Evolutionary conservation across 805 yeast genomes (phyloP).

Genomic region (Candida krabiensis): DNA sequence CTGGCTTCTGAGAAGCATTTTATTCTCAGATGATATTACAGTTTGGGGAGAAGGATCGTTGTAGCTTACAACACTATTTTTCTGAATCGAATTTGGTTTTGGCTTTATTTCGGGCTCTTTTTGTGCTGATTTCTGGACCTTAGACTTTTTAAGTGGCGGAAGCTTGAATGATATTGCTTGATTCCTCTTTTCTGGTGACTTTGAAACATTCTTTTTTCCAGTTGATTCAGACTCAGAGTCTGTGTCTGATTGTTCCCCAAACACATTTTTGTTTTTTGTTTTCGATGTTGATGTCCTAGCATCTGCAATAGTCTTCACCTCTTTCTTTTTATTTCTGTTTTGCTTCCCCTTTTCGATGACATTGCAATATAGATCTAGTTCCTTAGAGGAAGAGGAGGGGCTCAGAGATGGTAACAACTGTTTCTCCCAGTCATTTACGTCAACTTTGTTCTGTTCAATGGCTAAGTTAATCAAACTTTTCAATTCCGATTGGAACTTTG

Average conservation of each 20-base stretch:
- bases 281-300: slow-evolving; percentile 2
- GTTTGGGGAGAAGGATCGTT: slow-evolving; percentile 22
- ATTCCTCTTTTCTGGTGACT: neutral
- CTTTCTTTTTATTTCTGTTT: slow-evolving; percentile 7
- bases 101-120: slow-evolving; percentile 1
- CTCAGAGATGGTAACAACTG: slow-evolving; percentile 49
- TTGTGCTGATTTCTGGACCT: slow-evolving; percentile 6
- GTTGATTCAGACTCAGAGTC: slow-evolving; percentile 1
- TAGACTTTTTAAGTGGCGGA: slow-evolving; percentile 16
- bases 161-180: slow-evolving; percentile 6
- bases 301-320: slow-evolving; percentile 1
- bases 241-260: slow-evolving; percentile 12
- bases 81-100: too few relatives aligned
- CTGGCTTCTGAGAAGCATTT: slow-evolving; percentile 45
- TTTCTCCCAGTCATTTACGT: slow-evolving; percentile 53
- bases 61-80: slow-evolving; percentile 4
- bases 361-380: slow-evolving; percentile 23
- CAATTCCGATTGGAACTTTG: slow-evolving; percentile 48
- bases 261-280: slow-evolving; percentile 11
- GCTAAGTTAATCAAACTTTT: slow-evolving; percentile 51
- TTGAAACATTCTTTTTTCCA: too few relatives aligned
- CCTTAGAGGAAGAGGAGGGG: slow-evolving; percentile 6
- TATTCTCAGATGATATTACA: slow-evolving; percentile 23
- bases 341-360: slow-evolving; percentile 2
- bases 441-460: slow-evolving; percentile 40